Evolutionary conservation across 2,329 filamentous ascomycete species (phyloP), one percentile per base, ranked within the genome.

Genomic region (Colletotrichum noveboracense): DNA sequence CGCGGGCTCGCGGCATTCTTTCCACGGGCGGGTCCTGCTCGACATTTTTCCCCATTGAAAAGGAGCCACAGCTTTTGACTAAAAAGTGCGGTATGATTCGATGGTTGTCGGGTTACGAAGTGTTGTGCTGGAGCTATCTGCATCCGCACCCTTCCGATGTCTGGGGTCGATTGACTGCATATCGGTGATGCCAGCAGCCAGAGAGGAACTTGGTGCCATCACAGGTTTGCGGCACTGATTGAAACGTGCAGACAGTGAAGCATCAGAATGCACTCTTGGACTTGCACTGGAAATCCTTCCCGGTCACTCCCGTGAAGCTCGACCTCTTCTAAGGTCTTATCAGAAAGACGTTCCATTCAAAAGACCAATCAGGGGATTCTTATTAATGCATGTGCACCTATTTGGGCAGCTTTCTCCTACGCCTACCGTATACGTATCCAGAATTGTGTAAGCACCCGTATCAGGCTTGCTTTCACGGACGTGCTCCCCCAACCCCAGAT

Each of bases 21-120:
- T 30, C 73, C 70, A 73, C 58, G 64, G 58, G 60, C 12, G 13
- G 30, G 36, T 55, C 58, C 58, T 61, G 28, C 18, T 69, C 52
- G 24, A 43, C 24, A 60, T 56, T 55, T 30, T 34, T 28, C n/a
- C 30, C 55, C 55, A 70, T 36, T 12, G 5, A 32, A 9, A 36
- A 21, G 18, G 18, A 58, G 32, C 48, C 70, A 67, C 55, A 26
- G 26, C 55, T 21, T 56, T 69, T 77, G 70, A 74, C 76, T 66
- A 76, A 76, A 76, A 66, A 58, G 69, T 66, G 66, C 66, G 16
- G 34, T 66, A 56, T 72, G 73, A 77, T 76, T 77, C 66, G 76
- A 69, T 32, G 52, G 48, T 32, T 30, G 34, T 43, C 36, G 2
- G n/a, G 43, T 52, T 1, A 52, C n/a, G n/a, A 21, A 21, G 10